These are phyloP conservation scores for Aureobasidium sp. DNA, from an alignment of 2,329 filamentous ascomycete species.

Conservation along the genomic window DNA sequence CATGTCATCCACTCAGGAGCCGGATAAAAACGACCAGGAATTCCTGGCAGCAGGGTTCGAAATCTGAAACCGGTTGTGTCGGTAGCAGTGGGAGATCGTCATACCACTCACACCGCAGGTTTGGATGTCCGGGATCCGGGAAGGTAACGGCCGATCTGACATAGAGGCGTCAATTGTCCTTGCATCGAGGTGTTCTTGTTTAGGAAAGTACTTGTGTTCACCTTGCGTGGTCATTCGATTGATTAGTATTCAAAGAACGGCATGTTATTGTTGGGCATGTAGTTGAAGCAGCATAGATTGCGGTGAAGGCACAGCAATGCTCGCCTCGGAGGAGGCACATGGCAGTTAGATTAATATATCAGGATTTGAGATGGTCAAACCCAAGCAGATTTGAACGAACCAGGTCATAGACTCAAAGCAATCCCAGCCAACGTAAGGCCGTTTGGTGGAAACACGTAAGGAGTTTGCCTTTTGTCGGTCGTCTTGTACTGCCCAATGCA, in stretches of 20 bases:
- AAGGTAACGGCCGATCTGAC: conserved; percentile 5
- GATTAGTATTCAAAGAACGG: background rate
- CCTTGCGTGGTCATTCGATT: background rate
- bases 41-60: background rate
- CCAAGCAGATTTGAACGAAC: background rate
- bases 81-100: background rate
- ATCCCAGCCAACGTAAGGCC: background rate
- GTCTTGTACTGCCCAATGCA: background rate
- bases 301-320: background rate
- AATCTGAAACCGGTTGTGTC: conserved; percentile 7
- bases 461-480: background rate
- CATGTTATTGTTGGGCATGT: background rate
- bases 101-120: conserved; percentile 7
- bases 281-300: background rate
- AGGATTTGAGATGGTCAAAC: background rate
- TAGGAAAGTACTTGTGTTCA: background rate
- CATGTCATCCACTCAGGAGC: background rate
- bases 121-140: conserved; percentile 6
- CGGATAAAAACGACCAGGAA: background rate
- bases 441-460: background rate
- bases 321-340: background rate
- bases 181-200: background rate
- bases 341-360: background rate
- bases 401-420: background rate
- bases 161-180: background rate